Conservation (phyloP, 441 rosid genomes). For the Jatropha multifida region DNA sequence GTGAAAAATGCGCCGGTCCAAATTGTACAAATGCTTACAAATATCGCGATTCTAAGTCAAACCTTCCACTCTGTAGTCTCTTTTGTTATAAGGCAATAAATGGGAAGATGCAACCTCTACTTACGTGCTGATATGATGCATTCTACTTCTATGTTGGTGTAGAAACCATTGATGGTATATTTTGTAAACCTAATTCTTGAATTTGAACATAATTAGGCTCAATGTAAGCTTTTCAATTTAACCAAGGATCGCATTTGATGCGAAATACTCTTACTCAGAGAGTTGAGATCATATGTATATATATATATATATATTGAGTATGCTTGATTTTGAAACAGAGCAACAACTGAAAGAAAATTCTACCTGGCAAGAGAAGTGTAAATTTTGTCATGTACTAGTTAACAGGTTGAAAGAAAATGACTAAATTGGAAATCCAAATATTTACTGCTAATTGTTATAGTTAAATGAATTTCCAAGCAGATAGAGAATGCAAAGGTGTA, state of each 20-base stretch:
- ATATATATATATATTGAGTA: no score
- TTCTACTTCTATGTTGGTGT: neutral
- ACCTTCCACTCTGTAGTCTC: constrained; percentile 90
- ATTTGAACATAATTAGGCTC: neutral
- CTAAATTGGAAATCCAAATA: no score
- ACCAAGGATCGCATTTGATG: neutral
- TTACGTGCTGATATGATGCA: constrained; percentile 34
- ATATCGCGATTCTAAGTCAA: constrained; percentile 81
- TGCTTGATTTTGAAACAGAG: neutral
- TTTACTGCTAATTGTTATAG: neutral
- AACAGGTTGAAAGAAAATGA: no score
- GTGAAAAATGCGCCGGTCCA: constrained; percentile 88
- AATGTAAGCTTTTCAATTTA: neutral
- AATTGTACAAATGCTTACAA: constrained; percentile 71
- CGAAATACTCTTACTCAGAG: neutral
- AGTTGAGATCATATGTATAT: neutral
- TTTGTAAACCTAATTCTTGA: constrained; percentile 4
- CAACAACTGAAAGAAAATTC: no score
- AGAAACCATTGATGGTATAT: neutral
- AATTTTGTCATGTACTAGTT: no score
- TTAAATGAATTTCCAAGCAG: constrained; percentile 33
- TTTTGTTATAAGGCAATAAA: constrained; percentile 84
- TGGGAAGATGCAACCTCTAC: constrained; percentile 33
- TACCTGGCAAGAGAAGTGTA: neutral
- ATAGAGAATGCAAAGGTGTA: constrained; percentile 34